These are phyloP conservation scores for Geotrichum histeridarum DNA, from an alignment of 1,139 yeast species.

Conservation along the genomic window DNA sequence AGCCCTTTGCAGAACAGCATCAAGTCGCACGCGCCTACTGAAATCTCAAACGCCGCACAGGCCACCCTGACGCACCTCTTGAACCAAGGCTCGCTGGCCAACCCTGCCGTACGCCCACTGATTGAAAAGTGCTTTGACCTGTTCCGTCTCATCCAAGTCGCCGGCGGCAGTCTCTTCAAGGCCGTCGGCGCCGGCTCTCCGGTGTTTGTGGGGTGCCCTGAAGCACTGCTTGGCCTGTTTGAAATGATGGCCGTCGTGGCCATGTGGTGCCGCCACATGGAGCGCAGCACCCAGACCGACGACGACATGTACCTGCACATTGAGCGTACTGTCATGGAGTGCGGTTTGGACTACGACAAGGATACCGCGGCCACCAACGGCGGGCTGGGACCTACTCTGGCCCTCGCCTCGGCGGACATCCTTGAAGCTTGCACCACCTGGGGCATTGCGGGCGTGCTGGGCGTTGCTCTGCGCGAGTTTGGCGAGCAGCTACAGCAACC, in stretches of 20 bases:
- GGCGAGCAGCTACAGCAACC: constrained; percentile 15
- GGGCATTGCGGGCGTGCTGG: constrained; percentile 31
- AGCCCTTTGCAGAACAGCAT: constrained; percentile 21
- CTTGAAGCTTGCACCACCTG: constrained; percentile 31
- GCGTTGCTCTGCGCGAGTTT: constrained; percentile 29
- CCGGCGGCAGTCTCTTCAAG: constrained; percentile 24
- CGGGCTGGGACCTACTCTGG: constrained; percentile 29
- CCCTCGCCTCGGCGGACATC: constrained; percentile 32
- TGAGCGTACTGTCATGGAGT: constrained; percentile 15
- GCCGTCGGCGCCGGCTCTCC: constrained; percentile 17
- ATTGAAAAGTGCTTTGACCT: constrained; percentile 29
- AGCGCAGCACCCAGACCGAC: constrained; percentile 17
- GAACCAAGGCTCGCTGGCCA: not conserved
- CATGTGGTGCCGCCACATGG: constrained; percentile 34
- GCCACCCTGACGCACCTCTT: constrained; percentile 20
- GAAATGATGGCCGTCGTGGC: constrained; percentile 30
- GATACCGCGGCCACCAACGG: constrained; percentile 16
- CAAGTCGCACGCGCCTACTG: constrained; percentile 30
- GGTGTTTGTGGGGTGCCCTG: constrained; percentile 20
- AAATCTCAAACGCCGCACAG: constrained; percentile 27
- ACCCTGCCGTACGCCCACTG: constrained; percentile 18
- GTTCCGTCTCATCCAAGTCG: constrained; percentile 25
- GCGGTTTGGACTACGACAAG: constrained; percentile 17
- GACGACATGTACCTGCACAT: constrained; percentile 12
- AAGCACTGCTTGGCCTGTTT: constrained; percentile 26